Percentiles rank a stretch among this genome's conserved stretches.
Evolutionary conservation across 352 stramenopile species (phyloP).

Genomic region (Peronospora farinosa): DNA sequence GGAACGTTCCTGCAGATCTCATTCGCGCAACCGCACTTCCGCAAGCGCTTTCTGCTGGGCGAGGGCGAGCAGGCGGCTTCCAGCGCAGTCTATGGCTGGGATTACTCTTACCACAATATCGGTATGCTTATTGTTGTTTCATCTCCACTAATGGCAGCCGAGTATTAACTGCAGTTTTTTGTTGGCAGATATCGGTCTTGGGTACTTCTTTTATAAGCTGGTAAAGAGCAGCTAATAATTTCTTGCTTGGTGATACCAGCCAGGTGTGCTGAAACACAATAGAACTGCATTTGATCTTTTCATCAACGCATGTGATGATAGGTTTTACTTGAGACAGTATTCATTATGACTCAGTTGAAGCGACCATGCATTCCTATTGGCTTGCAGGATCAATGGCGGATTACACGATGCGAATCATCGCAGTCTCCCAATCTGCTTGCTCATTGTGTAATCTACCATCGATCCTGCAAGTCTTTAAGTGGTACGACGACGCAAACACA

Average conservation of each 20-base stretch:
- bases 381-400: too few relatives aligned
- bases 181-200: constrained; percentile 41
- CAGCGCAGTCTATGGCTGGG: constrained; percentile 42
- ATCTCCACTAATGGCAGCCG: not conserved
- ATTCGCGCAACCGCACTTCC: constrained; percentile 79
- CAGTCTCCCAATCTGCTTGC: not conserved
- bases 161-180: constrained; percentile 11
- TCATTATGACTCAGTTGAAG: not conserved
- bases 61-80: constrained; percentile 26
- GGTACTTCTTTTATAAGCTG: constrained; percentile 60
- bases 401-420: constrained; percentile 2
- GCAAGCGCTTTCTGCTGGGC: constrained; percentile 54
- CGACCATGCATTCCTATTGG: constrained; percentile 1
- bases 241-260: not conserved
- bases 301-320: not conserved
- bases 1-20: constrained; percentile 73
- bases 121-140: constrained; percentile 17
- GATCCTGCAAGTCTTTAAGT: not conserved
- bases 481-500: not conserved
- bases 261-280: not conserved
- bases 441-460: constrained; percentile 14
- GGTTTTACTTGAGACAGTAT: too few relatives aligned
- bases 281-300: constrained; percentile 4
- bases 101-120: constrained; percentile 49
- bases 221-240: constrained; percentile 30